Conservation (phyloP, 2,329 filamentous ascomycete genomes). For the Botrytis hyacinthi region DNA sequence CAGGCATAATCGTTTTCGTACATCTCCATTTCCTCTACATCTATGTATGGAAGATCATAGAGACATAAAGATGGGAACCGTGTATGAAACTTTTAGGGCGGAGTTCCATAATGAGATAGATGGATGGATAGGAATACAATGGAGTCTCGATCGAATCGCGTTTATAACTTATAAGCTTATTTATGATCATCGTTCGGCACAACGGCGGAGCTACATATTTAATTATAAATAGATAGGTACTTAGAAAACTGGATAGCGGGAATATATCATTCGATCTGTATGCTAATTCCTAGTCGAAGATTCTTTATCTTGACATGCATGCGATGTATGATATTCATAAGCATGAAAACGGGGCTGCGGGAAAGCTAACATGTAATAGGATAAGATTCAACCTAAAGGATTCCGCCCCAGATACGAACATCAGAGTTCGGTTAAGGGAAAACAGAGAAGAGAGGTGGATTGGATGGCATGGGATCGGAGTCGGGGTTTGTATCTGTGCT, state of each 20-base stretch:
- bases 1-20: not conserved
- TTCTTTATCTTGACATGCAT: not conserved
- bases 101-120: not conserved
- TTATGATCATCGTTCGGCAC: not conserved
- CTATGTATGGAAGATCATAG: not conserved
- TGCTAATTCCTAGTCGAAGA: not conserved
- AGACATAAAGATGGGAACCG: not conserved
- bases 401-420: not conserved
- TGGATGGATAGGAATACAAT: not conserved
- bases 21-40: not conserved
- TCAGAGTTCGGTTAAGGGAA: not conserved
- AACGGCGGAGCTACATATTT: not conserved
- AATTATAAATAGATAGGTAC: not conserved
- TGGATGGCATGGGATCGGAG: not conserved
- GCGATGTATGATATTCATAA: not conserved
- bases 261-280: not conserved
- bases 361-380: not conserved
- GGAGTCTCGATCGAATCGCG: not conserved
- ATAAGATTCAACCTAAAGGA: not conserved
- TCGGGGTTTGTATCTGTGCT: not conserved
- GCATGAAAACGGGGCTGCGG: not conserved
- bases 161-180: not conserved
- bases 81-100: not conserved
- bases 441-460: not conserved
- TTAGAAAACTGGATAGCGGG: not conserved